Evolutionary conservation across 2,329 filamentous ascomycete genomes (phyloP).

Genomic region (Neofusicoccum cordaticola): DNA sequence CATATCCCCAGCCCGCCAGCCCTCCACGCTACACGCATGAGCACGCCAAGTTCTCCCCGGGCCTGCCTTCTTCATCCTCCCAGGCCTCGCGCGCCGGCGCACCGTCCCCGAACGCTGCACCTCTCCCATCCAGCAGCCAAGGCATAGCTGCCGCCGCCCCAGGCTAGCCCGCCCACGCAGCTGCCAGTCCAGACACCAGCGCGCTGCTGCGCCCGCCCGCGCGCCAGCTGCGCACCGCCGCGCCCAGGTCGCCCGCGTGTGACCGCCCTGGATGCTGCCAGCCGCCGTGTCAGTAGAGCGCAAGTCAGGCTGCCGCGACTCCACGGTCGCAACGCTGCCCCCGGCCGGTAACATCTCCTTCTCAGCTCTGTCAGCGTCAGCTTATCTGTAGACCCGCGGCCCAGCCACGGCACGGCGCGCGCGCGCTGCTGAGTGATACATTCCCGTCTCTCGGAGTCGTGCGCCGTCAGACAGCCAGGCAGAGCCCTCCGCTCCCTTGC

Average conservation of each 20-base stretch:
- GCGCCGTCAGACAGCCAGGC: constrained; percentile 13
- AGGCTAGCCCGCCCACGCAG: background rate
- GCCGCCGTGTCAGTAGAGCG: constrained; percentile 13
- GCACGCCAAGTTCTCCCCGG: constrained; percentile 9
- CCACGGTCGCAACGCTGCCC: background rate
- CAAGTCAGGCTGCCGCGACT: constrained; percentile 10
- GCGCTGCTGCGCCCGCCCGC: constrained; percentile 11
- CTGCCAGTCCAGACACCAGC: background rate
- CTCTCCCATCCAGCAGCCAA: background rate
- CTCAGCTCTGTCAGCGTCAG: constrained; percentile 17
- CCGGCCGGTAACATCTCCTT: constrained; percentile 7
- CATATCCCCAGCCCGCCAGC: constrained; percentile 13
- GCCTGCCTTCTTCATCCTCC: constrained; percentile 9
- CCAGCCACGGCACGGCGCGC: constrained; percentile 11
- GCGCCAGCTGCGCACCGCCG: constrained; percentile 2
- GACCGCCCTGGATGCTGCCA: constrained; percentile 16
- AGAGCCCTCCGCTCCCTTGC: constrained; percentile 13
- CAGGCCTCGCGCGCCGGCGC: background rate
- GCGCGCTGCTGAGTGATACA: constrained; percentile 16
- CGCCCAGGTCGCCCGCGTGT: constrained; percentile 14
- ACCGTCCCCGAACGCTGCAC: background rate
- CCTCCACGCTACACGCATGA: constrained; percentile 14
- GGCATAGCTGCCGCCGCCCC: background rate
- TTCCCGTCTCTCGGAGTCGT: constrained; percentile 12
- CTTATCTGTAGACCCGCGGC: constrained; percentile 13